phyloP scores from a whole-genome alignment of 192 early-diverging fungal species.

The Neocallimastix lanati region DNA sequence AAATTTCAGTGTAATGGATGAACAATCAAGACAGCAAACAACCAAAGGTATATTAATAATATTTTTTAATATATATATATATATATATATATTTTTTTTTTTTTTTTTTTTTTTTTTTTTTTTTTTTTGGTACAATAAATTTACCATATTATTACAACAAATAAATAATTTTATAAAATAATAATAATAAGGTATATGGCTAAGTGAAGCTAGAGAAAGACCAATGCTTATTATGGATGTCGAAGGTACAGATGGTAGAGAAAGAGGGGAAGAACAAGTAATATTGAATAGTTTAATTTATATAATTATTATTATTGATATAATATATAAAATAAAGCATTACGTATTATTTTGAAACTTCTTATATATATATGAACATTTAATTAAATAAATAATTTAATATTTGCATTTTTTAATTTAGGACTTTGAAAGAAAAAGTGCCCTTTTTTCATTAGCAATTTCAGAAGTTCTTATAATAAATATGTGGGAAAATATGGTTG shows the following conservation, averaged over 20 bases:
- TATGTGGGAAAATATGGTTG: conserved; percentile 95
- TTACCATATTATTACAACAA: too few species aligned
- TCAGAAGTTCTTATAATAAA: conserved; percentile 91
- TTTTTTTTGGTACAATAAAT: too few species aligned
- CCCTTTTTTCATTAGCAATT: conserved; percentile 89
- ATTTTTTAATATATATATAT: too few species aligned
- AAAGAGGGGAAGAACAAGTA: conserved; percentile 90
- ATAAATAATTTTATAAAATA: too few species aligned
- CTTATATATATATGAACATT: too few species aligned
- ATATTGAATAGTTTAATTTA: too few species aligned
- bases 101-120: too few species aligned
- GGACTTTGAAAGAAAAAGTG: conserved; percentile 95
- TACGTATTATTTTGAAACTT: too few species aligned
- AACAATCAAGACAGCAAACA: conserved; percentile 66
- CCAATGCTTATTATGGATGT: conserved; percentile 89
- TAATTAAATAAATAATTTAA: too few species aligned
- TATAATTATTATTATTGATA: too few species aligned
- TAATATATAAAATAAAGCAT: too few species aligned
- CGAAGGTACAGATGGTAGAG: conserved; percentile 95
- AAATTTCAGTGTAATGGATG: conserved; percentile 89
- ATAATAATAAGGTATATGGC: conserved; percentile 76
- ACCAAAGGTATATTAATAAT: conserved; percentile 75
- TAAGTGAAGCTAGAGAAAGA: conserved; percentile 57
- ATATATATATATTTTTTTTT: too few species aligned
- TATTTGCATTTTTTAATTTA: background rate